Evolutionary conservation across 768 basidiomycete species (phyloP), one percentile per base, ranked within the genome.

Genomic region (Auriscalpium orientale): DNA sequence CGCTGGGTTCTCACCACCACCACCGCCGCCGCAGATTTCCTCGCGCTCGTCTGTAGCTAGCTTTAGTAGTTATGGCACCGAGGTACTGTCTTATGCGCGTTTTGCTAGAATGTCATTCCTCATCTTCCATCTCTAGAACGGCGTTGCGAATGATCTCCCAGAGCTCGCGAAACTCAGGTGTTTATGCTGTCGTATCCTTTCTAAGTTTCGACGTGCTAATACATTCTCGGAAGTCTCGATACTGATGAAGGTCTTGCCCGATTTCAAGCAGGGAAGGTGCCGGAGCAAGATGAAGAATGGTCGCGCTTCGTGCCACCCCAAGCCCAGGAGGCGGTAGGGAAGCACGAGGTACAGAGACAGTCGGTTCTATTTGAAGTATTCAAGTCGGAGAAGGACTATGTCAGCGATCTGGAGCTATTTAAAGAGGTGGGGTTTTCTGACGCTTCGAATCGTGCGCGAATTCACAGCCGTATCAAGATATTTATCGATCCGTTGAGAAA

Each of bases 281-380:
- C 76, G 2, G 85, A 84, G 47, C 75, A 73, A n/a, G 83, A 92
- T 57, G 81, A 86, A 68, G 89, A 89, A 49, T 98, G 95, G 95
- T 77, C 88, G 64, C 74, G 79, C 34, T 80, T 93, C 8, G 87
- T 95, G 2, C 85, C 91, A 1, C 64, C 72, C n/a, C 82, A 82
- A 62, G 82, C 92, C 0, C 74, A 79, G 15, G 83, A 86, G 33
- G 80, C 83, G 0, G 71, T 98, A 2, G 83, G 85, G 22, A 82
- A 85, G 65, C 69, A 80, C 50, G 93, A 97, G 67, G 84, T 94
- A 20, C 82, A 87, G 56, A 79, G 94, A 46, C 94, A 98, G 68
- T 89, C 84, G 22, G 82, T 84, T 40, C 78, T 99, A 7, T 95
- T 94, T 62, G 95, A 98, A 67, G 72, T 95, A 21, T 85, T 98